Conservation (phyloP, 1,284 basidiomycete genomes). For the Melampsora larici-populina region DNA sequence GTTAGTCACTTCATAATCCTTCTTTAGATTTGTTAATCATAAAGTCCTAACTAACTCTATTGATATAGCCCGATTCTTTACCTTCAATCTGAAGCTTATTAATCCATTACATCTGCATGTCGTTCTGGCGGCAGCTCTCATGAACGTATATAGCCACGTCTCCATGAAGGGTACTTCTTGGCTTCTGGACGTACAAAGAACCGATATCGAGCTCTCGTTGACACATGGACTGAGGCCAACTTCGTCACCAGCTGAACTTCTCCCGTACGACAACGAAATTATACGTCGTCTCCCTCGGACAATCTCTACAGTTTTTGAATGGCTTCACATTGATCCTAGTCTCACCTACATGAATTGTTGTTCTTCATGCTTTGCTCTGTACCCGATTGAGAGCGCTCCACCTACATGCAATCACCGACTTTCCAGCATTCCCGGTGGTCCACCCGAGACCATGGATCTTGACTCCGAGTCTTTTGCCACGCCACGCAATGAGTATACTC, state of each 20-base stretch:
- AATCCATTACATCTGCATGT: not conserved
- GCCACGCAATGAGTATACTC: not conserved
- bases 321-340: not conserved
- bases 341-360: not conserved
- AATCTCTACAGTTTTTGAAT: not conserved
- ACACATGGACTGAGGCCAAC: not conserved
- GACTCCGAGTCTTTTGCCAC: not conserved
- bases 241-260: not conserved
- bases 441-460: not conserved
- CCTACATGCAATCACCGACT: not conserved
- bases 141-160: not conserved
- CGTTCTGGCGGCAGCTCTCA: not conserved
- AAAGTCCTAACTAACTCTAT: too few species aligned
- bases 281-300: not conserved
- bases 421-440: too few species aligned
- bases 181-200: not conserved
- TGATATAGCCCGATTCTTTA: too few species aligned
- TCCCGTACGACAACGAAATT: not conserved
- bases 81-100: too few species aligned
- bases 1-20: too few species aligned
- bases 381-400: too few species aligned
- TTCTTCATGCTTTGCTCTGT: conserved; percentile 10
- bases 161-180: not conserved
- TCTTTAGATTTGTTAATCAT: too few species aligned
- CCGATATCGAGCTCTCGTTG: not conserved